These are phyloP conservation scores for Waltergamsia citrina DNA, from an alignment of 2,329 filamentous ascomycete genomes.

Conservation along the genomic window DNA sequence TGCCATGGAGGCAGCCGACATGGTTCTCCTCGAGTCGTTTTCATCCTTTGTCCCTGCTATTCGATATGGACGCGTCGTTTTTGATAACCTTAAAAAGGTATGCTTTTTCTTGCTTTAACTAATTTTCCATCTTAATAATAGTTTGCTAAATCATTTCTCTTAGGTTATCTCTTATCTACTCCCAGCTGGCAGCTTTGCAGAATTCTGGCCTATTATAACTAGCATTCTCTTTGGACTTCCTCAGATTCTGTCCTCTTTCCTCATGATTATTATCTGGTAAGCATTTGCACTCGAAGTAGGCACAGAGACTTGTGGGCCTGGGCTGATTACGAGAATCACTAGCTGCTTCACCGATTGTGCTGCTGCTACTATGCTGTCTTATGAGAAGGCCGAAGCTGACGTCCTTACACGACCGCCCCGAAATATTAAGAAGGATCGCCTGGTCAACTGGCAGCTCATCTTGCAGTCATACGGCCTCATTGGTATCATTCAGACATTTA, in stretches of 20 bases:
- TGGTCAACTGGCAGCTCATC: constrained; percentile 66
- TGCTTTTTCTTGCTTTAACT: background rate
- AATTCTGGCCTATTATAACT: constrained; percentile 69
- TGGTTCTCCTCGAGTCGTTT: constrained; percentile 72
- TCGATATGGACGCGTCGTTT: constrained; percentile 65
- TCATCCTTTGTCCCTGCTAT: constrained; percentile 64
- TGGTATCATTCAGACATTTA: constrained; percentile 51
- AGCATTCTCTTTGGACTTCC: constrained; percentile 65
- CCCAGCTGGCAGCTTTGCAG: constrained; percentile 63
- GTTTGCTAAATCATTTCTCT: too few relatives aligned
- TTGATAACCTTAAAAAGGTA: constrained; percentile 67
- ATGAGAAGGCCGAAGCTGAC: constrained; percentile 69
- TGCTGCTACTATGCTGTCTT: constrained; percentile 64
- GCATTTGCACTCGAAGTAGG: constrained; percentile 3
- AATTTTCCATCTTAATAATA: background rate
- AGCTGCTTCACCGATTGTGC: constrained; percentile 70
- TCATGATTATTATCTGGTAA: constrained; percentile 60
- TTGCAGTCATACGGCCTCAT: constrained; percentile 64
- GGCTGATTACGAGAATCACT: too few relatives aligned
- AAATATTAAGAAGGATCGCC: constrained; percentile 56
- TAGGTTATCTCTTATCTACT: constrained; percentile 55
- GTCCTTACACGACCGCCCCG: constrained; percentile 61
- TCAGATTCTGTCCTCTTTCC: constrained; percentile 62
- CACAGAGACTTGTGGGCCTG: constrained; percentile 7
- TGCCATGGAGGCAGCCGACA: constrained; percentile 71